phyloP scores from a whole-genome alignment of 257 asterid genomes.

The Salvia rosmarinus region DNA sequence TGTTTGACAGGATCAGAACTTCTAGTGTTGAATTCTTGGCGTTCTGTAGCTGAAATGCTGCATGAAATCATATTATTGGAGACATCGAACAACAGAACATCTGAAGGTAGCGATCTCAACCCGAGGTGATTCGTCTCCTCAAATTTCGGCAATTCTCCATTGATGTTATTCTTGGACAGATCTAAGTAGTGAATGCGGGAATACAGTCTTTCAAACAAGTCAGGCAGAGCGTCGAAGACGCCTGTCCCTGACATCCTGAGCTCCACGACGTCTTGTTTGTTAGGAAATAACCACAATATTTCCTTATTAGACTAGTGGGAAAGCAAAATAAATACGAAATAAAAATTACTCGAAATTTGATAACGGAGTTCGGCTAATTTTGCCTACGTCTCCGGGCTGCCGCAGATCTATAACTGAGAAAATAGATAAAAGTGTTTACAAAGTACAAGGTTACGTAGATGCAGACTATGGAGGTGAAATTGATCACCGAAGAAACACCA shows the following conservation, averaged over 20 bases:
- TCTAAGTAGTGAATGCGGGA: conserved; percentile 32
- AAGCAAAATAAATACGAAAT: no score
- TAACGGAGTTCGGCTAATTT: no score
- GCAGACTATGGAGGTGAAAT: no score
- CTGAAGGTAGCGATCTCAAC: conserved; percentile 26
- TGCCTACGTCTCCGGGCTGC: no score
- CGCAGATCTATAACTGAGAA: no score
- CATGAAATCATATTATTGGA: conserved; percentile 31
- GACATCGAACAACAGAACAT: conserved; percentile 32
- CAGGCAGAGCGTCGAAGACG: conserved; percentile 30
- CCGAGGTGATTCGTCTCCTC: conserved; percentile 21
- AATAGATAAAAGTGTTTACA: no score
- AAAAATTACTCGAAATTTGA: no score
- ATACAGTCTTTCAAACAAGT: conserved; percentile 16
- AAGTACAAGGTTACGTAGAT: no score
- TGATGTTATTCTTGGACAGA: conserved; percentile 34
- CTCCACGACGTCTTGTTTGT: conserved; percentile 18
- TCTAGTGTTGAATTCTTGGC: conserved; percentile 27
- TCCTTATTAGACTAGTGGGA: no score
- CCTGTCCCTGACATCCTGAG: conserved; percentile 23
- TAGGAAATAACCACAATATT: no score
- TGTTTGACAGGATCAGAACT: conserved; percentile 31
- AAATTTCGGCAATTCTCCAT: conserved; percentile 28
- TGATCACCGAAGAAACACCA: no score
- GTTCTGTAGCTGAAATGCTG: conserved; percentile 9